These are phyloP conservation scores for Pseudopyricularia javanii DNA, from an alignment of 2,329 filamentous ascomycete genomes.

Conservation along the genomic window DNA sequence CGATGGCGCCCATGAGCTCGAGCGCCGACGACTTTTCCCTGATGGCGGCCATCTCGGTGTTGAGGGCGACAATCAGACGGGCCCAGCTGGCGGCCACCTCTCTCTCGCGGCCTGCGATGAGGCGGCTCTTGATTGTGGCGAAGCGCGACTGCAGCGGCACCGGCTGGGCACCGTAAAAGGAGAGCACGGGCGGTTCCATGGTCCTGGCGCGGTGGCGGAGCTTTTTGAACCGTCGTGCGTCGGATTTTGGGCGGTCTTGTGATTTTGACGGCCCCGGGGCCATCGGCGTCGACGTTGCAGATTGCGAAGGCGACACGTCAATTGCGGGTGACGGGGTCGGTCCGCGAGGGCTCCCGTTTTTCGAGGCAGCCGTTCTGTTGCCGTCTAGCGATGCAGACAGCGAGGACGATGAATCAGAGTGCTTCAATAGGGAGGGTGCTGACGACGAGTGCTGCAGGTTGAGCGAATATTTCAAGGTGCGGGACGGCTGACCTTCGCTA, in stretches of 20 bases:
- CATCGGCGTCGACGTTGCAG: background rate
- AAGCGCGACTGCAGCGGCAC: slow-evolving; percentile 48
- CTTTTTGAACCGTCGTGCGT: slow-evolving; percentile 3
- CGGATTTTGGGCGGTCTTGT: background rate
- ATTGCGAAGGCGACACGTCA: background rate
- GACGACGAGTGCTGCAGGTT: background rate
- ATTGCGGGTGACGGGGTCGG: background rate
- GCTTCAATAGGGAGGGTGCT: background rate
- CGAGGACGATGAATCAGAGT: background rate
- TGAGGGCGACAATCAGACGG: slow-evolving; percentile 37
- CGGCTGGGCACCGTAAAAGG: slow-evolving; percentile 44
- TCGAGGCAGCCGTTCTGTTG: background rate
- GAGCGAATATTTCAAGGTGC: background rate
- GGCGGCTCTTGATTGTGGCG: slow-evolving; percentile 39
- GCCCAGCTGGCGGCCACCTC: slow-evolving; percentile 42
- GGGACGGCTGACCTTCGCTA: background rate
- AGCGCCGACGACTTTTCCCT: slow-evolving; percentile 26
- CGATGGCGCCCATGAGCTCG: slow-evolving; percentile 42
- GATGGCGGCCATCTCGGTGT: slow-evolving; percentile 26
- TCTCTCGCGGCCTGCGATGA: slow-evolving; percentile 41
- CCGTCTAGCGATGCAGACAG: background rate
- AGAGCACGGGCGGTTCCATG: slow-evolving; percentile 39
- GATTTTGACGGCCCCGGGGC: background rate
- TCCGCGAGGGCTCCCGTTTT: background rate
- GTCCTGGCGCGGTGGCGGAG: slow-evolving; percentile 6